These are phyloP conservation scores for Gymnopilus dilepis DNA, from an alignment of 768 basidiomycete species.

Conservation along the genomic window DNA sequence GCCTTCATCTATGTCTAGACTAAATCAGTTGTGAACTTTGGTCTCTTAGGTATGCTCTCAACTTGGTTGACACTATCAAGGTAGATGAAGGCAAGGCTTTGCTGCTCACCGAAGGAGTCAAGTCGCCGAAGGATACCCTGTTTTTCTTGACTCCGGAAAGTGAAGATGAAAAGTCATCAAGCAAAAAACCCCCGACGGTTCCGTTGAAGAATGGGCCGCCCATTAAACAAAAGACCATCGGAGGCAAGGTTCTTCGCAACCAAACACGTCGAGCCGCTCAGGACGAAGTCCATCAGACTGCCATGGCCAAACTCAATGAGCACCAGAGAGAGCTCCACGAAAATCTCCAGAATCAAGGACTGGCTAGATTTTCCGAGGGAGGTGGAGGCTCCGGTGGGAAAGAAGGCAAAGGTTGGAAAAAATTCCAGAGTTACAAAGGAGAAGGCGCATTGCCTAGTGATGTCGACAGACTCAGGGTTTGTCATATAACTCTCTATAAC, in stretches of 20 bases:
- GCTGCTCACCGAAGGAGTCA: constrained; percentile 84
- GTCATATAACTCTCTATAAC: constrained; percentile 30
- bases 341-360: constrained; percentile 76
- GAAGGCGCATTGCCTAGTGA: constrained; percentile 90
- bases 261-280: constrained; percentile 89
- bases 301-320: constrained; percentile 77
- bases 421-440: constrained; percentile 96
- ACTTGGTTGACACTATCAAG: constrained; percentile 88
- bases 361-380: constrained; percentile 84
- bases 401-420: constrained; percentile 93
- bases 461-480: constrained; percentile 78
- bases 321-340: constrained; percentile 88
- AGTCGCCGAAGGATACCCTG: constrained; percentile 83
- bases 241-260: constrained; percentile 86
- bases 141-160: constrained; percentile 79
- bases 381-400: constrained; percentile 76
- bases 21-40: neutral
- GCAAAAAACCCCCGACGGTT: constrained; percentile 56
- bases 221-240: constrained; percentile 74
- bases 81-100: constrained; percentile 68
- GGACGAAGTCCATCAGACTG: constrained; percentile 81
- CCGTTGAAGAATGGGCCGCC: constrained; percentile 71
- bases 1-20: constrained; percentile 1
- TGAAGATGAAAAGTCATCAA: constrained; percentile 62
- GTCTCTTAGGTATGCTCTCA: constrained; percentile 89